Conservation (phyloP, 352 stramenopile genomes). For the Elongisporangium senticosum region DNA sequence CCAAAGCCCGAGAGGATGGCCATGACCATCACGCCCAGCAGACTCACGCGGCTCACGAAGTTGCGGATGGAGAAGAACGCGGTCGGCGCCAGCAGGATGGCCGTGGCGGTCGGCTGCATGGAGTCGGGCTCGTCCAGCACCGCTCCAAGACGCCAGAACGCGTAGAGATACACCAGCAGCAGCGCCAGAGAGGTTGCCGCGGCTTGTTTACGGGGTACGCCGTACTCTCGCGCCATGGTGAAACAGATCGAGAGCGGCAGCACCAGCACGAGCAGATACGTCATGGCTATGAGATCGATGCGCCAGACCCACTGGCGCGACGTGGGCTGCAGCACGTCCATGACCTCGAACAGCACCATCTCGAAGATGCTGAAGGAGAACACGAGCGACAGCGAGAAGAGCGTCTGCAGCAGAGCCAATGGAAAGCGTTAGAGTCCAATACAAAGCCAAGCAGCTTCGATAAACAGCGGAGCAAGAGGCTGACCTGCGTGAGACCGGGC, state of each 20-base stretch:
- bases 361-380: constrained; percentile 80
- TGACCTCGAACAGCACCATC: constrained; percentile 79
- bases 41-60: constrained; percentile 77
- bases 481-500: constrained; percentile 33
- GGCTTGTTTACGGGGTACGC: constrained; percentile 21
- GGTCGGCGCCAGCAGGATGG: constrained; percentile 4
- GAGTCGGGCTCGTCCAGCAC: constrained; percentile 43
- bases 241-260: constrained; percentile 75
- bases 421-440: no score
- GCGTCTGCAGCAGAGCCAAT: constrained; percentile 3
- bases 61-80: constrained; percentile 74
- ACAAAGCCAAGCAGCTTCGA: no score
- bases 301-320: constrained; percentile 76
- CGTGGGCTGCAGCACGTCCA: constrained; percentile 49
- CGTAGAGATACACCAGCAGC: constrained; percentile 59
- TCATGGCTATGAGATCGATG: constrained; percentile 71
- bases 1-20: constrained; percentile 76
- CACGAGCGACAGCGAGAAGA: constrained; percentile 71
- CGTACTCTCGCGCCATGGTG: constrained; percentile 61
- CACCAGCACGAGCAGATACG: constrained; percentile 70
- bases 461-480: no score
- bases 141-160: constrained; percentile 64
- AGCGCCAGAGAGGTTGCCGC: constrained; percentile 13
- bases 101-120: constrained; percentile 22
- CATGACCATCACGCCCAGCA: constrained; percentile 81